Evolutionary conservation across 192 early-diverging fungal species (phyloP).

Genomic region (Bifiguratus adelaidae): DNA sequence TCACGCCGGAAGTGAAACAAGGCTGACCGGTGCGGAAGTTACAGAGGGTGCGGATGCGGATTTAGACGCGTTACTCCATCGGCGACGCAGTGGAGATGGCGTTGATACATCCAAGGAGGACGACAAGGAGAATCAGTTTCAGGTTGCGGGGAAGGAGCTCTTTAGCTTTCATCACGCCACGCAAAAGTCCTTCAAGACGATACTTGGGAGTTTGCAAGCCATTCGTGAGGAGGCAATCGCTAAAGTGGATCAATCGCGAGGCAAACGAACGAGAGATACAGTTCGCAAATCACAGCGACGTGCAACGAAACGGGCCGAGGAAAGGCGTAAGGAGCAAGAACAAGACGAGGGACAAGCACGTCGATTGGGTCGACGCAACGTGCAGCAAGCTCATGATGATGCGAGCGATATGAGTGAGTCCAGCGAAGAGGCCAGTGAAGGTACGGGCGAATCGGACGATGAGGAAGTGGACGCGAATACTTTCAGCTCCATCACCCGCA

Average conservation of each 20-base stretch:
- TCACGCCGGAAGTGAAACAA: constrained; percentile 7
- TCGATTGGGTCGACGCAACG: too few species aligned
- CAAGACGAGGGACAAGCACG: too few species aligned
- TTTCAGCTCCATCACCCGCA: too few species aligned
- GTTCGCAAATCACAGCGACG: background rate
- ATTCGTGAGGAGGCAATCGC: background rate
- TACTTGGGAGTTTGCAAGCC: background rate
- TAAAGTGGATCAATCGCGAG: background rate
- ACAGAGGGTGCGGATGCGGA: background rate
- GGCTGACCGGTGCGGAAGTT: background rate
- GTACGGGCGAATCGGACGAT: constrained; percentile 4
- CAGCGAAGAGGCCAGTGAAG: constrained; percentile 9
- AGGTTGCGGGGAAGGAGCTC: background rate
- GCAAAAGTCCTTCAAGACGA: background rate
- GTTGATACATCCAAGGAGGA: background rate
- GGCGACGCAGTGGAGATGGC: background rate
- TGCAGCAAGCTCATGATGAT: too few species aligned
- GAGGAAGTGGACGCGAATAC: constrained; percentile 11
- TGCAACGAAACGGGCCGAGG: too few species aligned
- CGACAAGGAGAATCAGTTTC: too few species aligned
- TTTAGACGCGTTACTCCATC: background rate
- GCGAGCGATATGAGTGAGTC: too few species aligned
- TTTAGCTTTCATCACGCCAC: background rate
- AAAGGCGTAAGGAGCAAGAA: too few species aligned
- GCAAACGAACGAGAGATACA: background rate